Conservation (phyloP, 225 moss, liverwort and hornwort genomes). For the Polytrichum commune region DNA sequence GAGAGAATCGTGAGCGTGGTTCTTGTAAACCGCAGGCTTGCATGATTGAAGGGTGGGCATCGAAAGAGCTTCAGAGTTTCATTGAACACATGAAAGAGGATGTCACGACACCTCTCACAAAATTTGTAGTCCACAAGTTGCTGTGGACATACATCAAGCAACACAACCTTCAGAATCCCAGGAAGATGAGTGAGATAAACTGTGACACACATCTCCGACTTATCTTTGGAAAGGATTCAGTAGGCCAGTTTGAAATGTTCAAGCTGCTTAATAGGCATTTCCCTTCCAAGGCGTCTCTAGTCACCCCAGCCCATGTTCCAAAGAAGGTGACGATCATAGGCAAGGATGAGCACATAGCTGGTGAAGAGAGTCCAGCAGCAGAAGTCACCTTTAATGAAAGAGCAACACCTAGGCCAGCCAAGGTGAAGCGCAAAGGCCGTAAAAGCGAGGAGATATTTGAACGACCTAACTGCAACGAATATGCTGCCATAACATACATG, state of each 20-base stretch:
- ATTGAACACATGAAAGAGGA: constrained; percentile 86
- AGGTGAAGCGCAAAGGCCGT: constrained; percentile 67
- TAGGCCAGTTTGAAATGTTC: constrained; percentile 84
- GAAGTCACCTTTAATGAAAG: constrained; percentile 48
- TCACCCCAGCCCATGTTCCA: constrained; percentile 2
- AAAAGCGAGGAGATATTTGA: constrained; percentile 81
- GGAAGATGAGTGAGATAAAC: constrained; percentile 76
- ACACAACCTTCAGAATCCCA: constrained; percentile 79
- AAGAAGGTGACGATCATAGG: constrained; percentile 27
- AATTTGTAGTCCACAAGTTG: constrained; percentile 82
- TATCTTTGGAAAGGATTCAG: constrained; percentile 78
- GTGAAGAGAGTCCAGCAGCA: constrained; percentile 26
- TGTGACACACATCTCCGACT: constrained; percentile 78
- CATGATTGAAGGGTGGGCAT: constrained; percentile 80
- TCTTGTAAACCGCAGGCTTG: too few species aligned
- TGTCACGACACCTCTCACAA: constrained; percentile 61
- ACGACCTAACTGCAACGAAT: constrained; percentile 75
- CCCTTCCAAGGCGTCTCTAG: constrained; percentile 32
- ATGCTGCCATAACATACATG: constrained; percentile 77
- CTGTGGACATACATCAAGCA: constrained; percentile 85
- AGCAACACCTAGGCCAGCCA: constrained; percentile 18
- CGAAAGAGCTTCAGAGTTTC: constrained; percentile 82
- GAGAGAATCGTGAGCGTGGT: constrained; percentile 13
- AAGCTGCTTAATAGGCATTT: constrained; percentile 78
- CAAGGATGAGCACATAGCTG: not conserved